These are phyloP conservation scores for Tremellales sp. DNA, from an alignment of 1,284 basidiomycete genomes.

Conservation along the genomic window DNA sequence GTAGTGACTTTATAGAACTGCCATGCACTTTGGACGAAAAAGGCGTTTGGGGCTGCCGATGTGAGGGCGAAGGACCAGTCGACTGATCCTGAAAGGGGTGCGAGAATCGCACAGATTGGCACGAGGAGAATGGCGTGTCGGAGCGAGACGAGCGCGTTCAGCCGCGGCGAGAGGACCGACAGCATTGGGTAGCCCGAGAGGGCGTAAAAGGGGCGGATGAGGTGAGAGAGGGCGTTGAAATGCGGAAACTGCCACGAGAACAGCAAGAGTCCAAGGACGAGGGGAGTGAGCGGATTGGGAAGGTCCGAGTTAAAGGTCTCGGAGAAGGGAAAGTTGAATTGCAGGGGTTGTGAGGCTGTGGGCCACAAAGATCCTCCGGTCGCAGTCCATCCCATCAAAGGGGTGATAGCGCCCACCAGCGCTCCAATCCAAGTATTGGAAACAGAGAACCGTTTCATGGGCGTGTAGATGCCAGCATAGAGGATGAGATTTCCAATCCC, in stretches of 20 bases:
- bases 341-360: slow-evolving; percentile 56
- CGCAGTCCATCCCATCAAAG: slow-evolving; percentile 97
- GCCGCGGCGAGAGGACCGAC: slow-evolving; percentile 68
- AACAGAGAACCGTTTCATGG: slow-evolving; percentile 84
- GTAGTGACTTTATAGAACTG: slow-evolving; percentile 63
- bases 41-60: slow-evolving; percentile 68
- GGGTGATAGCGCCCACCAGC: slow-evolving; percentile 87
- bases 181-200: slow-evolving; percentile 95
- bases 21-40: slow-evolving; percentile 68
- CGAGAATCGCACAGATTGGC: slow-evolving; percentile 73
- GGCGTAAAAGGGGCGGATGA: slow-evolving; percentile 84
- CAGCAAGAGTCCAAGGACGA: slow-evolving; percentile 73
- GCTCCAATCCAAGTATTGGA: slow-evolving; percentile 94
- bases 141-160: slow-evolving; percentile 81
- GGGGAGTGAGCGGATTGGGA: slow-evolving; percentile 67
- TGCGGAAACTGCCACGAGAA: slow-evolving; percentile 99
- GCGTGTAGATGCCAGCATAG: slow-evolving; percentile 91
- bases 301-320: slow-evolving; percentile 38
- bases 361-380: slow-evolving; percentile 78
- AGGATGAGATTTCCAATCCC: slow-evolving; percentile 82
- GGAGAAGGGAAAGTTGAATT: slow-evolving; percentile 39
- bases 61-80: slow-evolving; percentile 82
- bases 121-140: slow-evolving; percentile 76
- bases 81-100: slow-evolving; percentile 82
- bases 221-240: slow-evolving; percentile 89